Evolutionary conservation across 2,329 filamentous ascomycete species (phyloP).

Genomic region (Phyllosticta citribraziliensis): DNA sequence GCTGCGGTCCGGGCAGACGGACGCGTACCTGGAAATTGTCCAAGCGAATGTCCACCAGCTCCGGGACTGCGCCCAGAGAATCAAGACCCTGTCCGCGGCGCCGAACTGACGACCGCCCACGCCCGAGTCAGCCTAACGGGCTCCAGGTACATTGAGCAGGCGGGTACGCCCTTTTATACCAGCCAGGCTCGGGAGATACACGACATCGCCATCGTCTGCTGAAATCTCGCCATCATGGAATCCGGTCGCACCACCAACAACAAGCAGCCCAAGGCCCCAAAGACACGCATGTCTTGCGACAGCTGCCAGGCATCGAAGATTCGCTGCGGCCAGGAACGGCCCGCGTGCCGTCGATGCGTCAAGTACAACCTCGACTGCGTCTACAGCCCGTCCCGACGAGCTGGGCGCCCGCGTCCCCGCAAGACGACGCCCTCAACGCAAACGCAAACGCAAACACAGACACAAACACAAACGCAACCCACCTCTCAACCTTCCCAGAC

Average conservation of each 20-base stretch:
- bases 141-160: not conserved
- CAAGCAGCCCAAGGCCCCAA: not conserved
- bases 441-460: too few species aligned
- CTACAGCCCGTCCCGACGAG: not conserved
- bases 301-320: constrained; percentile 1
- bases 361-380: not conserved
- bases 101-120: not conserved
- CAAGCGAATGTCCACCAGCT: not conserved
- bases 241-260: not conserved
- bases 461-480: not conserved
- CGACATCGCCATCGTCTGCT: not conserved
- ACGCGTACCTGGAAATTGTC: not conserved
- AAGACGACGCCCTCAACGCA: not conserved
- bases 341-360: not conserved
- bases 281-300: not conserved
- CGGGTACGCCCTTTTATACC: not conserved
- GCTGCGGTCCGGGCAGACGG: not conserved
- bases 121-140: not conserved
- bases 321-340: not conserved
- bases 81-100: not conserved
- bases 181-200: not conserved
- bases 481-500: not conserved
- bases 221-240: not conserved
- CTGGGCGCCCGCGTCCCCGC: not conserved
- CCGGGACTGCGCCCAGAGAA: not conserved